phyloP scores from a whole-genome alignment of 1,139 yeast species.

The Suhomyces bolitotheri region DNA sequence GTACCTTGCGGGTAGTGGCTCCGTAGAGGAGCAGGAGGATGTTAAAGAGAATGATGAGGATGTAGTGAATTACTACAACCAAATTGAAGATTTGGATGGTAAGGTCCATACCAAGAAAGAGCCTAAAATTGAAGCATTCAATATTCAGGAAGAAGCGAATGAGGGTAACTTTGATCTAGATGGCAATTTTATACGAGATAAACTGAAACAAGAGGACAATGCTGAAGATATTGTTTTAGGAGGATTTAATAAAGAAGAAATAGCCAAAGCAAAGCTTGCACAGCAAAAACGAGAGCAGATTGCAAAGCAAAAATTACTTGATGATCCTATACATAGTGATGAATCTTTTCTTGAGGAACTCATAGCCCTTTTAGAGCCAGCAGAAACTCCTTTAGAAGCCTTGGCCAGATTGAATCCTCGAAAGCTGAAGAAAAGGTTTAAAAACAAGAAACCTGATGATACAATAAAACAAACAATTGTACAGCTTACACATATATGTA shows the following conservation, averaged over 20 bases:
- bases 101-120: conserved; percentile 9
- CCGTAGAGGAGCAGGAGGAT: conserved; percentile 10
- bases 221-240: conserved; percentile 50
- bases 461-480: conserved; percentile 31
- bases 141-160: conserved; percentile 54
- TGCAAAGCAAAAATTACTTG: conserved; percentile 9
- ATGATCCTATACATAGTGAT: conserved; percentile 17
- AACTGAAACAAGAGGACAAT: conserved; percentile 30
- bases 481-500: conserved; percentile 52
- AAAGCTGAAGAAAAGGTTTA: conserved; percentile 21
- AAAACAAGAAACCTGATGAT: conserved; percentile 7
- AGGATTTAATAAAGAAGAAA: conserved; percentile 46
- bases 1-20: conserved; percentile 2
- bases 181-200: conserved; percentile 57
- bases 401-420: conserved; percentile 45
- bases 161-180: conserved; percentile 64
- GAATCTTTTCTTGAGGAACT: conserved; percentile 33
- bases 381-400: conserved; percentile 67
- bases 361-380: conserved; percentile 51
- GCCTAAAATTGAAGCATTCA: conserved; percentile 53
- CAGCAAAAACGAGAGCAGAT: conserved; percentile 28
- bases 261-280: conserved; percentile 47
- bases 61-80: conserved; percentile 9
- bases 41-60: conserved; percentile 7
- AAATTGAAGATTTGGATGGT: conserved; percentile 9